Base-by-base conservation (phyloP, 305 asterid genomes). In the Fraxinus floribunda region DNA sequence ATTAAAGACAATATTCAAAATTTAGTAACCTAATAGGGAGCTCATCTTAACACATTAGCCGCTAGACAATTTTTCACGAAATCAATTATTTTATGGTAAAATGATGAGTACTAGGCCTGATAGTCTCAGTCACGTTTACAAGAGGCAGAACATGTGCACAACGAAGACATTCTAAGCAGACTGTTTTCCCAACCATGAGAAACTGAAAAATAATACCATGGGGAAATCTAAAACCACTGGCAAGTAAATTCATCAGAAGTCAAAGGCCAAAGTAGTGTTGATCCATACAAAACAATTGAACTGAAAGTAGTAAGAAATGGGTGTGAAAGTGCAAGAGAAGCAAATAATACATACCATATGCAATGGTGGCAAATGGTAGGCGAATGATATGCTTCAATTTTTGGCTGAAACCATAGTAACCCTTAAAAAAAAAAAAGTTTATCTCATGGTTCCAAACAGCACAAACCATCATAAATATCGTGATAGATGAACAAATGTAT, bases 341-440 rank as follows among this genome's bases (percentile, higher is more conserved):
- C 71, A 79, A 83, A 80, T 83, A 78, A 78, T 62, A 83, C 88
- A 49, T 91, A 96, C 99, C 99, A 86, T 96, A 96, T 34, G 98
- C 89, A 76, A 90, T 83, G 66, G 94, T 84, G 83, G 97, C 97
- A 91, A 94, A 94, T 22, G 99, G 99, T 62, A 96, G 90, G 86
- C 95, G 98, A 82, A 96, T 86, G 79, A 96, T 80, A 83, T 92
- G 98, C 92, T 96, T 96, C 97, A 96, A 87, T 90, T 94, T 96
- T 89, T 96, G 98, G 91, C 99, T 96, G 92, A 92, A 94, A 82
- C 94, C 91, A 81, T 96, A 96, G 88, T 94, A 96, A 80, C 99
- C 99, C 99, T 94, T 0, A 26, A 26, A 26, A 92, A 88, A 90
- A 86, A 73, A 62, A 76, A 83, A 75, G 82, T n/a, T 29, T 70